Conservation (phyloP, 2,329 filamentous ascomycete genomes). For the Aspergillus ustus region DNA sequence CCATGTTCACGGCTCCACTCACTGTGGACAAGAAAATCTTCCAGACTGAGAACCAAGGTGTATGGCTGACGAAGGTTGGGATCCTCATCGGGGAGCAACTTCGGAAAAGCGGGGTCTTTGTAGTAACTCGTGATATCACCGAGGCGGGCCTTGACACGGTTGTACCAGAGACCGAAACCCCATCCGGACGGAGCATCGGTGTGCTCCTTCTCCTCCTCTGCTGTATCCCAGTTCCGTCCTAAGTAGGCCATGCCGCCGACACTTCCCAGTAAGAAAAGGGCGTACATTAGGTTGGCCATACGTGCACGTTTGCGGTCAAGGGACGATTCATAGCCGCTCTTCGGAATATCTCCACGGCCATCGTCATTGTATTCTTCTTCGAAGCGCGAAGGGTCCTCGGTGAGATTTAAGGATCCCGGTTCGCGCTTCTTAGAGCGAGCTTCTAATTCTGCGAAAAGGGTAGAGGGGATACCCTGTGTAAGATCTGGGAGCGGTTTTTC, state of each 20-base stretch:
- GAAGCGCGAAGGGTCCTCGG: conserved; percentile 53
- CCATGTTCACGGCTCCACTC: conserved; percentile 94
- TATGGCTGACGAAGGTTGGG: conserved; percentile 83
- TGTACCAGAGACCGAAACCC: conserved; percentile 75
- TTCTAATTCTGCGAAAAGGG: conserved; percentile 75
- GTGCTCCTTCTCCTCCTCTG: conserved; percentile 72
- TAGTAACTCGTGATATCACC: conserved; percentile 85
- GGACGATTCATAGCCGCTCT: conserved; percentile 86
- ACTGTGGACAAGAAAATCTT: conserved; percentile 92
- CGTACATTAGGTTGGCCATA: conserved; percentile 76
- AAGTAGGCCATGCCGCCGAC: conserved; percentile 71
- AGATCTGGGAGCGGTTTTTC: conserved; percentile 81
- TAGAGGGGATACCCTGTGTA: conserved; percentile 93
- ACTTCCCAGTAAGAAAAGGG: conserved; percentile 60
- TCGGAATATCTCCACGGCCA: conserved; percentile 67
- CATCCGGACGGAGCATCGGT: conserved; percentile 79
- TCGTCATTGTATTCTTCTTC: conserved; percentile 55
- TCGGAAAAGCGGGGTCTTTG: conserved; percentile 92
- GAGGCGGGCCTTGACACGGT: conserved; percentile 75
- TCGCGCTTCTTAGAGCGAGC: conserved; percentile 46
- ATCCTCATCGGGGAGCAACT: conserved; percentile 76
- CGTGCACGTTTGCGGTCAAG: conserved; percentile 79
- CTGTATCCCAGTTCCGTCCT: conserved; percentile 82
- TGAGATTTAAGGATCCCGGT: conserved; percentile 53
- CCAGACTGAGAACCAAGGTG: conserved; percentile 88